Evolutionary conservation across 257 asterid species (phyloP).

Genomic region (Nicotiana sylvestris): DNA sequence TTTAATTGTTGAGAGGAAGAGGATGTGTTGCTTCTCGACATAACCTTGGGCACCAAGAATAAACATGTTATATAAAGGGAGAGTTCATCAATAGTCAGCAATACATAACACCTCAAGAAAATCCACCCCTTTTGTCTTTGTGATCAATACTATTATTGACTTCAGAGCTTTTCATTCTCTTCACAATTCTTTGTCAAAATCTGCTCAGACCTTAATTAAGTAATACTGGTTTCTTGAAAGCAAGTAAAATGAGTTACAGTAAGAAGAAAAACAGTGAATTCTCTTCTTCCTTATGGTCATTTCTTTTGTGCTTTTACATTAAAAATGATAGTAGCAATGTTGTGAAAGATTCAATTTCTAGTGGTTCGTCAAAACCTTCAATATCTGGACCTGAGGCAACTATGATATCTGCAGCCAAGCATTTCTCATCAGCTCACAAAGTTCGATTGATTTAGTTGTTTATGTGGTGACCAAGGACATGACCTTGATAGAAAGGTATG

Average conservation of each 20-base stretch:
- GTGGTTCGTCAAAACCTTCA: neutral
- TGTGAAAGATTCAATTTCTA: neutral
- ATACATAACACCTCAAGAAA: neutral
- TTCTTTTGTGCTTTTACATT: neutral
- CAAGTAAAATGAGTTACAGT: neutral
- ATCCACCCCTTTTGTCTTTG: neutral
- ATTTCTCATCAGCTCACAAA: conserved; percentile 6
- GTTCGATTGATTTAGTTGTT: neutral
- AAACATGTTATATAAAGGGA: neutral
- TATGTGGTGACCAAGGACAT: no score
- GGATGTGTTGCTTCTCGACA: neutral
- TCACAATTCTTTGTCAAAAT: no score
- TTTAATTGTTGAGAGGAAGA: neutral
- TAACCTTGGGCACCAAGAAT: neutral
- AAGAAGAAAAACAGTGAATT: neutral
- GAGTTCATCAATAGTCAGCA: neutral
- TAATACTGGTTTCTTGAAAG: neutral
- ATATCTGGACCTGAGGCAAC: neutral
- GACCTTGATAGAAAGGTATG: no score
- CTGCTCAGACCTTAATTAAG: no score
- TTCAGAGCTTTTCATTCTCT: neutral
- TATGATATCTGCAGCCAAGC: conserved; percentile 7
- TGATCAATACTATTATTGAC: neutral
- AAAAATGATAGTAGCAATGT: neutral
- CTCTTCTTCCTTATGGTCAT: neutral